Conservation (phyloP, 345 rosid genomes). For the Sisymbrium irio region DNA sequence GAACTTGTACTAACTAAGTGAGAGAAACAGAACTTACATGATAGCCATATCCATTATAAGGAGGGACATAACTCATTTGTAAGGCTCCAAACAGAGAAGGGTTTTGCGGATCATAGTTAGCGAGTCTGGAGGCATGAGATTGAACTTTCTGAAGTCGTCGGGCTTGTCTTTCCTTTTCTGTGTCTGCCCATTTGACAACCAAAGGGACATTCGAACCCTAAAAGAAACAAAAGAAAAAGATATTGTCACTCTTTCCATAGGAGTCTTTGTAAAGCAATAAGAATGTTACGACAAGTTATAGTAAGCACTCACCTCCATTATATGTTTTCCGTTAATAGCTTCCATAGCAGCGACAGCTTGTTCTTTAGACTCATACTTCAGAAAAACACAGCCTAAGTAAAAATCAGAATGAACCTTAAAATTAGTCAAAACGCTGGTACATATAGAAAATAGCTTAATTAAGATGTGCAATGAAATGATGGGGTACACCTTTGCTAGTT, state of each 20-base stretch:
- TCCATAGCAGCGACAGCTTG: conserved; percentile 89
- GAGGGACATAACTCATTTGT: conserved; percentile 81
- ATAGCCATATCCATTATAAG: conserved; percentile 86
- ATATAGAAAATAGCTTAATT: not conserved
- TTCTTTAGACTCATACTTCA: conserved; percentile 91
- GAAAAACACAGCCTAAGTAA: conserved; percentile 81
- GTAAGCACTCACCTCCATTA: conserved; percentile 79
- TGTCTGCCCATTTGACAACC: conserved; percentile 99
- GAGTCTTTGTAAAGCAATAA: not conserved
- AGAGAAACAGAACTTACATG: conserved; percentile 49
- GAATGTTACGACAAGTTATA: not conserved
- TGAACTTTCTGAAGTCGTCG: conserved; percentile 88
- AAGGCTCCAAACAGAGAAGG: conserved; percentile 83
- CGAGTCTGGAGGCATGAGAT: conserved; percentile 51
- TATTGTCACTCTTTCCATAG: not conserved
- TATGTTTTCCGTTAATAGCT: conserved; percentile 83
- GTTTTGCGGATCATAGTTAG: conserved; percentile 62
- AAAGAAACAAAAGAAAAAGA: conserved; percentile 30
- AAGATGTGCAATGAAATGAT: not conserved
- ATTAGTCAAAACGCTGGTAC: not conserved
- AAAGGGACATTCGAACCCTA: conserved; percentile 95
- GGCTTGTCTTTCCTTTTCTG: conserved; percentile 92
- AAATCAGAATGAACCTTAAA: not conserved
- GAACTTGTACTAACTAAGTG: not conserved
- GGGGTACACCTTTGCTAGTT: conserved; percentile 75